Evolutionary conservation across 208 protist species (phyloP).

Genomic region (Trypanosoma melophagium): DNA sequence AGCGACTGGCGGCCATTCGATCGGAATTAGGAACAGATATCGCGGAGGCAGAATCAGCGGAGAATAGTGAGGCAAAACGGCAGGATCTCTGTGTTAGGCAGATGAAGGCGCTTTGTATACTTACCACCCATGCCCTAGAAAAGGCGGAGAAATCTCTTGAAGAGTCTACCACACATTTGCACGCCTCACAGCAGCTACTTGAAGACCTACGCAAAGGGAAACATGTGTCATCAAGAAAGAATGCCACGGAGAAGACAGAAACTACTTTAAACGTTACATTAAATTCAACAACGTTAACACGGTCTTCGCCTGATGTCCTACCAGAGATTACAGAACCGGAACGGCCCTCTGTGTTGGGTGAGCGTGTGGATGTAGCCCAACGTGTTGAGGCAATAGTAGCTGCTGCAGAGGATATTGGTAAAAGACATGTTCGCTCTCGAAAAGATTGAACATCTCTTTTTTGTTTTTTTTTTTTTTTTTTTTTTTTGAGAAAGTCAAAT

Average conservation of each 20-base stretch:
- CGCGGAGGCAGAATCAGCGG: slow-evolving; percentile 25
- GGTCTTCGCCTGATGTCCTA: too few species aligned
- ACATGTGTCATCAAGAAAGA: background rate
- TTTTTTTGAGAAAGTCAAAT: background rate
- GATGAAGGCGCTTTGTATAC: slow-evolving; percentile 54
- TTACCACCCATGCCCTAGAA: slow-evolving; percentile 40
- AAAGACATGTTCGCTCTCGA: slow-evolving; percentile 1
- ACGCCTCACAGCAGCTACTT: slow-evolving; percentile 9
- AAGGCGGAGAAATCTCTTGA: slow-evolving; percentile 38
- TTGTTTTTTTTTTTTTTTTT: background rate
- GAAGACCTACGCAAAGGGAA: slow-evolving; percentile 11
- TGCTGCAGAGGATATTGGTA: slow-evolving; percentile 25
- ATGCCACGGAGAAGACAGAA: too few species aligned
- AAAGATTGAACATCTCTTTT: background rate
- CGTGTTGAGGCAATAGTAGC: slow-evolving; percentile 18
- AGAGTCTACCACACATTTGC: slow-evolving; percentile 19
- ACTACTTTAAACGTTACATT: too few species aligned
- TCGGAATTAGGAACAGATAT: slow-evolving; percentile 36
- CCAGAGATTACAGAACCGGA: background rate
- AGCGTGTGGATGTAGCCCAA: background rate
- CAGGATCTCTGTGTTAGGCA: slow-evolving; percentile 65
- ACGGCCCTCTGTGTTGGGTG: background rate
- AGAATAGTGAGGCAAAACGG: slow-evolving; percentile 39
- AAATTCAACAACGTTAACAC: too few species aligned
- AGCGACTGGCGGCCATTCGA: slow-evolving; percentile 46